These are phyloP conservation scores for Fusarium pseudograminearum DNA, from an alignment of 2,329 filamentous ascomycete species.

Conservation along the genomic window DNA sequence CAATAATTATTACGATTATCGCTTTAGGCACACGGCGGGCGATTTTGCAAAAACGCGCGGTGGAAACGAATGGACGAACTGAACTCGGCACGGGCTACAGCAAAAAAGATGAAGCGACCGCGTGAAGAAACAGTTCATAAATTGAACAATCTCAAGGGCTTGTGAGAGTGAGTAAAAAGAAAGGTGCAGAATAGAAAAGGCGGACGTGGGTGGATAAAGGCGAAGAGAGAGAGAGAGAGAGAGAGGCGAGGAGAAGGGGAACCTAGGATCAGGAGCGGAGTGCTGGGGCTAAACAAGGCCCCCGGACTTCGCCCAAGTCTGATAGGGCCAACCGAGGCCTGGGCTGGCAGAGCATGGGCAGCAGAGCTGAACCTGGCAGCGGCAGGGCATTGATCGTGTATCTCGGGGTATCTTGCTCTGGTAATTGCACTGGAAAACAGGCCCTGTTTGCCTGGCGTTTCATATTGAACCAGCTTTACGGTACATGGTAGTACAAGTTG, in stretches of 20 bases:
- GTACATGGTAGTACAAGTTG: slow-evolving; percentile 14
- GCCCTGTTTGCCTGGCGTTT: slow-evolving; percentile 16
- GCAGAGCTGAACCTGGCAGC: slow-evolving; percentile 32
- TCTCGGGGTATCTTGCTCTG: slow-evolving; percentile 18
- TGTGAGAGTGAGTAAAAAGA: slow-evolving; percentile 27
- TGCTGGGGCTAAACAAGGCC: slow-evolving; percentile 23
- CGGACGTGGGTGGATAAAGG: slow-evolving; percentile 31
- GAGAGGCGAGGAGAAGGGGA: slow-evolving; percentile 24
- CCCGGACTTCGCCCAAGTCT: slow-evolving; percentile 35
- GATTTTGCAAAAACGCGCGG: slow-evolving; percentile 44
- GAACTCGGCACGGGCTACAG: slow-evolving; percentile 39
- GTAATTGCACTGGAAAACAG: background rate
- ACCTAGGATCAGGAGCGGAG: slow-evolving; percentile 19
- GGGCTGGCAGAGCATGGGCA: slow-evolving; percentile 9
- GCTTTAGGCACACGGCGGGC: slow-evolving; percentile 27
- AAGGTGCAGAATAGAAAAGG: slow-evolving; percentile 24
- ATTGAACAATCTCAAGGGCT: slow-evolving; percentile 24
- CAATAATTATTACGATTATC: slow-evolving; percentile 27
- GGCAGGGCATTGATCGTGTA: slow-evolving; percentile 18
- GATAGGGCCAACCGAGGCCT: slow-evolving; percentile 39
- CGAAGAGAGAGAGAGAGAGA: slow-evolving; percentile 27
- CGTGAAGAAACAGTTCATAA: slow-evolving; percentile 40
- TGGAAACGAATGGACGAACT: slow-evolving; percentile 49
- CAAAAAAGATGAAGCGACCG: slow-evolving; percentile 37
- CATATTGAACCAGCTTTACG: slow-evolving; percentile 13